phyloP scores from a whole-genome alignment of 345 rosid species.

The Turnera subulata region DNA sequence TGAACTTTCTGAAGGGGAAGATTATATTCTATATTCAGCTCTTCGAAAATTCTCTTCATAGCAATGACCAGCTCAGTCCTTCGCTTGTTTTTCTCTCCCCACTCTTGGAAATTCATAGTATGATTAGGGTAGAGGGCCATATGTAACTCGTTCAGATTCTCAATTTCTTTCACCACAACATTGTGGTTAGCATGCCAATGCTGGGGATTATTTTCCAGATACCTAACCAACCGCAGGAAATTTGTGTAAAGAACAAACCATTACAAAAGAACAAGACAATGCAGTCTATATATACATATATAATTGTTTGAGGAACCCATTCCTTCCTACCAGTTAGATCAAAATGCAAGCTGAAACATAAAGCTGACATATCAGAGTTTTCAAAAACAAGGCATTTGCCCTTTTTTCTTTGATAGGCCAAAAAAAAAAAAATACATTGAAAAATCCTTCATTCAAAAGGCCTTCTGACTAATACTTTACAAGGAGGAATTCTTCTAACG shows the following conservation, averaged over 20 bases:
- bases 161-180: constrained; percentile 27
- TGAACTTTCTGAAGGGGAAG: constrained; percentile 24
- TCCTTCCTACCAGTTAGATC: background rate
- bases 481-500: too few species aligned
- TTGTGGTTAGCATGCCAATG: constrained; percentile 27
- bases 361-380: too few species aligned
- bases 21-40: constrained; percentile 19
- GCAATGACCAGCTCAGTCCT: constrained; percentile 18
- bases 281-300: background rate
- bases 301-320: background rate
- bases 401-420: background rate
- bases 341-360: too few species aligned
- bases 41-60: constrained; percentile 24
- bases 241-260: background rate
- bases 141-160: constrained; percentile 22
- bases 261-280: background rate
- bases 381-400: too few species aligned
- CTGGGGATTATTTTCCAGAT: constrained; percentile 22
- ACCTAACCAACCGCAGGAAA: constrained; percentile 3
- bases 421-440: background rate
- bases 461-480: too few species aligned
- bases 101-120: constrained; percentile 32
- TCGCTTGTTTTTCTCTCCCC: constrained; percentile 22
- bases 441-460: too few species aligned
- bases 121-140: constrained; percentile 27